phyloP scores from a whole-genome alignment of 1,284 basidiomycete species.

The Trametes polyzona region DNA sequence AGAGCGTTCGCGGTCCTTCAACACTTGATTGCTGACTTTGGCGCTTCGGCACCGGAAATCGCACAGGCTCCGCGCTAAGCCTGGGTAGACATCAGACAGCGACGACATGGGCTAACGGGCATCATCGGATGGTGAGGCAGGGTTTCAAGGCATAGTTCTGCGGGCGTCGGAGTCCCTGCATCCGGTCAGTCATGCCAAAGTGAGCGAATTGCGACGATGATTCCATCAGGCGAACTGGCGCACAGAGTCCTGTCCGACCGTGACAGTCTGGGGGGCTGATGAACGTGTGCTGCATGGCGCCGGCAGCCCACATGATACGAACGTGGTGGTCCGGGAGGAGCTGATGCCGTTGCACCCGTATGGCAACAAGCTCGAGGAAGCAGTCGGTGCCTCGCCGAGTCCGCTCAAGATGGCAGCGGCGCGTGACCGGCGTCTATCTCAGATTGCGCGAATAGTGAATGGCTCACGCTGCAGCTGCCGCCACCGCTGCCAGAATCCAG shows the following conservation, averaged over 20 bases:
- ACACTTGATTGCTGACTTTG: no score
- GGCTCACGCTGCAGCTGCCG: no score
- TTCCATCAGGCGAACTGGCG: not conserved
- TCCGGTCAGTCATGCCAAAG: no score
- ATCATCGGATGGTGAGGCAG: no score
- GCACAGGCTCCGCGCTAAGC: no score
- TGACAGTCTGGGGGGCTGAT: not conserved
- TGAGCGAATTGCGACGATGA: not conserved
- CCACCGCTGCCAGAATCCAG: no score
- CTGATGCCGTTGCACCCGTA: conserved; percentile 1
- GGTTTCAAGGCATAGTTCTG: no score
- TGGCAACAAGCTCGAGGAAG: not conserved
- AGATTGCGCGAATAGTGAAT: not conserved
- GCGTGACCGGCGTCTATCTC: conserved; percentile 12
- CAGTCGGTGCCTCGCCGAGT: not conserved
- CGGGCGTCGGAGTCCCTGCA: no score
- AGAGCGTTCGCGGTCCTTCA: no score
- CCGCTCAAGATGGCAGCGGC: conserved; percentile 7
- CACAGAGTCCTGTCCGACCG: not conserved
- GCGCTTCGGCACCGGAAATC: no score
- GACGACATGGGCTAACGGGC: no score
- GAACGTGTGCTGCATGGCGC: conserved; percentile 15
- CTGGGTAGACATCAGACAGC: no score
- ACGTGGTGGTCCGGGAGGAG: conserved; percentile 13
- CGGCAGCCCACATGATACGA: conserved; percentile 3